A percentile compares a stretch with the other conserved stretches of the same genome.
Evolutionary conservation across 805 yeast genomes (phyloP).

Genomic region (Vanderwaltozyma yarrowii): DNA sequence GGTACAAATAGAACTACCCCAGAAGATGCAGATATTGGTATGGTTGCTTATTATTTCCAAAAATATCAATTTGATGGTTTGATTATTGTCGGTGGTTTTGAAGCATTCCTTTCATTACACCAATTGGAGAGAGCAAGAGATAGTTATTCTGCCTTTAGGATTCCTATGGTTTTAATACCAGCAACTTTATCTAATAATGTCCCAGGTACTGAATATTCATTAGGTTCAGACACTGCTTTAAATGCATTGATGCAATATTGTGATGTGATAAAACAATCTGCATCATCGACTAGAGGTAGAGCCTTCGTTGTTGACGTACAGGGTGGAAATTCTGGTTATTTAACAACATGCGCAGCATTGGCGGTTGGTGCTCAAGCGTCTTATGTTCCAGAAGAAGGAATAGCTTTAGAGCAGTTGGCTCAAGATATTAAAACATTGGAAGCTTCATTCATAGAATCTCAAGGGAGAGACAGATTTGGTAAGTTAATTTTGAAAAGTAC

Average conservation of each 20-base stretch:
- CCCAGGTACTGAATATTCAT: slow-evolving; percentile 71
- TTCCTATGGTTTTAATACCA: slow-evolving; percentile 69
- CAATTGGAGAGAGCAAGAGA: slow-evolving; percentile 50
- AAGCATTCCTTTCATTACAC: slow-evolving; percentile 59
- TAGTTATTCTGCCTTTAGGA: slow-evolving; percentile 58
- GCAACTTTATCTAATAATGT: slow-evolving; percentile 74
- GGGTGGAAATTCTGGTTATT: slow-evolving; percentile 75
- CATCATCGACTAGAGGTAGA: slow-evolving; percentile 66
- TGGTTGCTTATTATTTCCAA: slow-evolving; percentile 61
- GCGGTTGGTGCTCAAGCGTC: slow-evolving; percentile 66
- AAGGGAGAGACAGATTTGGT: slow-evolving; percentile 60
- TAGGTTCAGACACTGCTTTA: slow-evolving; percentile 68
- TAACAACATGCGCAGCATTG: slow-evolving; percentile 58
- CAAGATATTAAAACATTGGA: slow-evolving; percentile 55
- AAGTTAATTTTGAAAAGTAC: slow-evolving; percentile 57
- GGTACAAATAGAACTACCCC: slow-evolving; percentile 73
- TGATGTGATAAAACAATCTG: slow-evolving; percentile 70
- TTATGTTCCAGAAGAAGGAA: slow-evolving; percentile 66
- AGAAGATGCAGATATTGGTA: slow-evolving; percentile 51
- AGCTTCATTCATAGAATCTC: slow-evolving; percentile 45
- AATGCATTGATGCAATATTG: slow-evolving; percentile 61
- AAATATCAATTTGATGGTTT: slow-evolving; percentile 60
- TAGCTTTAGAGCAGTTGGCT: slow-evolving; percentile 47
- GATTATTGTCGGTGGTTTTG: slow-evolving; percentile 71
- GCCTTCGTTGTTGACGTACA: slow-evolving; percentile 75